Conservation (phyloP, 1,284 basidiomycete genomes). For the Phellinidium pouzarii region DNA sequence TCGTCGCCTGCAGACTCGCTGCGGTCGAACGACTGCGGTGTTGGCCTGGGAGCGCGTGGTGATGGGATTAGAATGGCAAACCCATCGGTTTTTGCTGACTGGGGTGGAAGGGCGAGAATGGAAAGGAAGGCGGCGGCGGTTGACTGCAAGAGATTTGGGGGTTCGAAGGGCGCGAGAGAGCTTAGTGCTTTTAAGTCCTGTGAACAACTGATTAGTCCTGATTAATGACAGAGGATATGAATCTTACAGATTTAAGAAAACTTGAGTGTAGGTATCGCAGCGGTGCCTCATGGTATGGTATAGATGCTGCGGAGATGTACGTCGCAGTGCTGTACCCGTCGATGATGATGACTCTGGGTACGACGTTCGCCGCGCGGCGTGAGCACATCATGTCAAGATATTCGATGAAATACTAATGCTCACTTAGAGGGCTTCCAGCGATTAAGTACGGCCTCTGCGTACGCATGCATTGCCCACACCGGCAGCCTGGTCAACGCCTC, state of each 20-base stretch:
- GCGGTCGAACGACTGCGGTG: conserved; percentile 1
- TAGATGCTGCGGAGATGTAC: conserved; percentile 39
- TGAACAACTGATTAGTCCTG: background rate
- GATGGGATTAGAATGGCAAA: conserved; percentile 47
- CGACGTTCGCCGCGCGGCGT: too few species aligned
- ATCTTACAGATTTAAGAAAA: conserved; percentile 9
- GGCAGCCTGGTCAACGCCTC: conserved; percentile 46
- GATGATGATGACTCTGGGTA: conserved; percentile 41
- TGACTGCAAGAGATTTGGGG: conserved; percentile 54
- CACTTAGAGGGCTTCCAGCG: conserved; percentile 44
- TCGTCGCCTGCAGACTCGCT: background rate
- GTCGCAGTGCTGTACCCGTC: conserved; percentile 47
- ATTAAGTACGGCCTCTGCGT: conserved; percentile 38
- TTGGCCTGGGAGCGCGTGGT: conserved; percentile 32
- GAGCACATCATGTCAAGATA: conserved; percentile 1
- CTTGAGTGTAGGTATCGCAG: conserved; percentile 45
- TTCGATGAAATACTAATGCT: conserved; percentile 7
- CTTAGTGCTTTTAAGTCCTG: conserved; percentile 16
- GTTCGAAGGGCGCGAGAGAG: conserved; percentile 34
- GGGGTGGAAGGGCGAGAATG: conserved; percentile 24
- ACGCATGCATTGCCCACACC: conserved; percentile 43
- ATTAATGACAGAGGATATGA: conserved; percentile 25
- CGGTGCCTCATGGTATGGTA: conserved; percentile 38
- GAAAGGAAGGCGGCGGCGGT: conserved; percentile 51
- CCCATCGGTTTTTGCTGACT: conserved; percentile 14